These are phyloP conservation scores for Hygrophoropsis aurantiaca DNA, from an alignment of 768 basidiomycete species.

Conservation along the genomic window DNA sequence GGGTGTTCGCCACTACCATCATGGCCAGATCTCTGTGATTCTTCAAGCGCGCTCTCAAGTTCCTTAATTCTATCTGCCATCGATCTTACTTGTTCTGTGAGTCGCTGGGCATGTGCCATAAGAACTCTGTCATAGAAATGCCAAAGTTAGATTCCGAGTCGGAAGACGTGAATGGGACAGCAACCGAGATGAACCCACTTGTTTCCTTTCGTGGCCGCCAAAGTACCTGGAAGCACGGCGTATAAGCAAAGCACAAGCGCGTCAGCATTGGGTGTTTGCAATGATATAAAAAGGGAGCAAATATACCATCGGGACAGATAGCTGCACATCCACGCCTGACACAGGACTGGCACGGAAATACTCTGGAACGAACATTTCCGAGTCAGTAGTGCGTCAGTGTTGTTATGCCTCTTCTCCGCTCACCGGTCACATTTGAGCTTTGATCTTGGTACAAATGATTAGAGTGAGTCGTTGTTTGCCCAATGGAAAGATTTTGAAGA, in stretches of 20 bases:
- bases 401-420: not conserved
- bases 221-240: slow-evolving; percentile 32
- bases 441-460: slow-evolving; percentile 31
- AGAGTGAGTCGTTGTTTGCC: slow-evolving; percentile 3
- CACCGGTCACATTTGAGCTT: slow-evolving; percentile 56
- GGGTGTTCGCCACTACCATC: slow-evolving; percentile 16
- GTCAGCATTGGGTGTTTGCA: too few species aligned
- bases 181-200: slow-evolving; percentile 35
- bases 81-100: slow-evolving; percentile 46
- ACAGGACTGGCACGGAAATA: slow-evolving; percentile 57
- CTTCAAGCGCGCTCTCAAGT: slow-evolving; percentile 42
- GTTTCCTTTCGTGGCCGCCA: slow-evolving; percentile 57
- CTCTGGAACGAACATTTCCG: slow-evolving; percentile 24
- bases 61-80: slow-evolving; percentile 43
- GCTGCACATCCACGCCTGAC: slow-evolving; percentile 51
- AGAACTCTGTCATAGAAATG: slow-evolving; percentile 39
- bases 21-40: slow-evolving; percentile 16
- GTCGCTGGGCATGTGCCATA: slow-evolving; percentile 47
- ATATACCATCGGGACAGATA: slow-evolving; percentile 50
- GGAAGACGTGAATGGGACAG: not conserved
- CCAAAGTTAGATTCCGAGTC: slow-evolving; percentile 6
- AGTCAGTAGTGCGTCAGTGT: not conserved
- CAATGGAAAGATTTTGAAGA: not conserved
- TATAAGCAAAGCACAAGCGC: too few species aligned
- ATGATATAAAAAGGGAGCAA: not conserved